Base-by-base conservation (phyloP, 352 stramenopile species). In the Globisporangium solare region DNA sequence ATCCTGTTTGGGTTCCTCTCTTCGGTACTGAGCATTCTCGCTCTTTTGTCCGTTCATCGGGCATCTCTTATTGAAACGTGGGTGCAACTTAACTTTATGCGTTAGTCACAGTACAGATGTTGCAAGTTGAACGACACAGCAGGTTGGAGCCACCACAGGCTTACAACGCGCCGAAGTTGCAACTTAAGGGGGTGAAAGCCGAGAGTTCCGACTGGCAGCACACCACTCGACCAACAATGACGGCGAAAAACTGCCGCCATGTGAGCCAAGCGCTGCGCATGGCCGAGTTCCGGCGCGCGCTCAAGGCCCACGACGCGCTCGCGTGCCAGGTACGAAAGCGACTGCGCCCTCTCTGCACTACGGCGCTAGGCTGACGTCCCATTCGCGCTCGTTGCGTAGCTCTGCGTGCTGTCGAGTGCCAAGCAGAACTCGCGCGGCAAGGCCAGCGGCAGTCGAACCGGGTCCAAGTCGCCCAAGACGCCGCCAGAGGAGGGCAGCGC, bases 171-270 rank as follows among this genome's bases (percentile, higher is more conserved):
- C 27, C 6, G 0, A 35, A 8, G 27, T 35, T 35, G 27, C 27
- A 35, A 35, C 27, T 35, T 35, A 6, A 35, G 27, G 27, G 27
- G 7, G 27, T 6, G 27, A 10, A 35, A 6, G 27, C 3, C 7
- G 27, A 10, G n/a, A n/a, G n/a, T n/a, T n/a, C n/a, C n/a, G n/a
- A n/a, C n/a, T 6, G 27, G 6, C 27, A 35, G 27, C 7, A 6
- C 27, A 10, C 27, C 27, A 35, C 10, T 35, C 2, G 27, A n/a
- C 27, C 27, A 35, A 10, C 5, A 54, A 64, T 59, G 51, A 18
- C 58, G 22, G 56, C 68, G 55, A 84, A 80, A 64, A 74, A 64
- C 64, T 87, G 76, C 50, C 76, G 76, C 53, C 76, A 87, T 54
- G 74, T 80, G 54, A 60, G 66, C 32, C 76, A 83, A 56, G 70